phyloP scores from a whole-genome alignment of 371 early-diverging fungal species.

The Lichtheimia hyalospora region DNA sequence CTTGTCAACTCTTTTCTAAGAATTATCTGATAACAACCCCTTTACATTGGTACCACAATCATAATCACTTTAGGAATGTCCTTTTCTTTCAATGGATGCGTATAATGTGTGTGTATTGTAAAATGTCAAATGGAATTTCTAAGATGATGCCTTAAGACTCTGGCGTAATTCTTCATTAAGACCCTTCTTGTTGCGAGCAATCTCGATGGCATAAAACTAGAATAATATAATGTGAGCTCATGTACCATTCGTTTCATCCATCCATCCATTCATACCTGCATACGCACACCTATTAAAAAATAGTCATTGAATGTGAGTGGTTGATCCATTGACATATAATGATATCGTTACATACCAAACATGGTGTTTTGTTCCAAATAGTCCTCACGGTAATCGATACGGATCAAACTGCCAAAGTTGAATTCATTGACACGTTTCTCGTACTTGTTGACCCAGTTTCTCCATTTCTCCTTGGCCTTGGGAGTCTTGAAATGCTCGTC shows the following conservation, averaged over 20 bases:
- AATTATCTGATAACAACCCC: no score
- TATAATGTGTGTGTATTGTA: no score
- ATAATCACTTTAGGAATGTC: no score
- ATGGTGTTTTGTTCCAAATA: conserved; percentile 84
- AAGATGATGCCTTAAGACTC: conserved; percentile 7
- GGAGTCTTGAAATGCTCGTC: conserved; percentile 79
- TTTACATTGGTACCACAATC: no score
- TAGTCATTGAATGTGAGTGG: not conserved
- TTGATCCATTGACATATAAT: not conserved
- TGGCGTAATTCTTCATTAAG: conserved; percentile 55
- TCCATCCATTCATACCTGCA: conserved; percentile 37
- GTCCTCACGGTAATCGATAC: conserved; percentile 73
- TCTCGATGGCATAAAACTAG: conserved; percentile 88
- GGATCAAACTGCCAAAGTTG: conserved; percentile 89
- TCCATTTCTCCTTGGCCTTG: conserved; percentile 86
- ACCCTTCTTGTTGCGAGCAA: conserved; percentile 85
- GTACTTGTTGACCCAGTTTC: conserved; percentile 80
- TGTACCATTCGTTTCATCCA: no score
- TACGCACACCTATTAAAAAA: conserved; percentile 37
- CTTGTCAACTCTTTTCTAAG: no score
- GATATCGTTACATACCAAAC: conserved; percentile 64
- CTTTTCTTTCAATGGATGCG: no score
- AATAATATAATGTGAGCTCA: not conserved
- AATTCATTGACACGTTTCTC: conserved; percentile 84
- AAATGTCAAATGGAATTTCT: no score